Evolutionary conservation across 2,329 filamentous ascomycete species (phyloP), one percentile per base, ranked within the genome.

Genomic region (Trichoderma koningii): DNA sequence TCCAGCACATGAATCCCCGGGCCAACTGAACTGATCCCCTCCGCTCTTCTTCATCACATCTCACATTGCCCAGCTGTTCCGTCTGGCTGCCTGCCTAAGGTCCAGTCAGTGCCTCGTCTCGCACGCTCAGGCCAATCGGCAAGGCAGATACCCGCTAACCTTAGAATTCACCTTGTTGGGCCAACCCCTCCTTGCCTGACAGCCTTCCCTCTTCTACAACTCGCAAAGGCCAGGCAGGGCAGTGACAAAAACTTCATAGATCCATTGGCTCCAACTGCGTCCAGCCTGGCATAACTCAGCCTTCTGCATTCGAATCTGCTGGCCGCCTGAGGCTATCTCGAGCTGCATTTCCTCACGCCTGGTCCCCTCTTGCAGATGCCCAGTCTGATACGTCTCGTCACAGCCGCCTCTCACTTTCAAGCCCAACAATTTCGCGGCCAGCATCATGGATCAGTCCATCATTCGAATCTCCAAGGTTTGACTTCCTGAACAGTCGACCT

Each of bases 381-480:
- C 45, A 41, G n/a, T 48, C n/a, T 45, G 23, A 26, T 60, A 38
- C 10, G 17, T 42, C 42, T 38, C 55, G 19, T 51, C 60, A n/a
- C 48, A 50, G 45, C 61, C 47, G 45, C 61, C 47, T 50, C 44
- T 56, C 53, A 42, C 55, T 62, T 63, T 26, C n/a, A 51, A 62
- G 30, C 44, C 57, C 26, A 52, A 53, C 48, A 26, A 63, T 34
- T 34, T 34, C 52, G 42, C 45, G 55, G 48, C 61, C 41, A 69
- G 59, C 72, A 69, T 68, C 69, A 77, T 78, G 76, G 92, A 95
- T 77, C 92, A 96, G 77, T 92, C 90, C 66, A 91, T 96, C 72
- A 88, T 96, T 71, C 90, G 92, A 69, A 94, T 96, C 77, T 91
- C 91, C 69, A 91, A 92, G 81, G 90, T 92, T 55, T 23, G 61